Conservation (phyloP, 1,139 yeast genomes). For the Eremothecium coryli region DNA sequence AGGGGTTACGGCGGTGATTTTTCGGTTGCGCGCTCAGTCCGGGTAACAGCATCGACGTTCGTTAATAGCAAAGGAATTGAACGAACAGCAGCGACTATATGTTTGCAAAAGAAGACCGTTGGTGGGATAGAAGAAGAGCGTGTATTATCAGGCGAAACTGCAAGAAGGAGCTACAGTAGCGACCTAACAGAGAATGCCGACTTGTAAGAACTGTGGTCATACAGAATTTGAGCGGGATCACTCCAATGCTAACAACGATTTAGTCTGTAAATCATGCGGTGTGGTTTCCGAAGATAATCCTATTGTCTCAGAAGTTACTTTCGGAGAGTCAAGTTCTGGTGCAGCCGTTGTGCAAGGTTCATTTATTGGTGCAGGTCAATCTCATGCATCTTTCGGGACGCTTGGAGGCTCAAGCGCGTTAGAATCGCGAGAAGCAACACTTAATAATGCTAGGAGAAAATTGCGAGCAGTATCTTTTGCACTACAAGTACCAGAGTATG, state of each 20-base stretch:
- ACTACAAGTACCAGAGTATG: constrained; percentile 69
- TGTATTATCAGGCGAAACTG: too few relatives aligned
- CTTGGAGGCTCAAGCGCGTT: constrained; percentile 58
- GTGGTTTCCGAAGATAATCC: constrained; percentile 84
- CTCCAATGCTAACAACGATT: constrained; percentile 59
- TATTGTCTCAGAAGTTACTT: constrained; percentile 89
- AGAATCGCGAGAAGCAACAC: constrained; percentile 82
- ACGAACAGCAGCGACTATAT: too few relatives aligned
- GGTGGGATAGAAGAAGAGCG: too few relatives aligned
- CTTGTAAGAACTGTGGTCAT: constrained; percentile 40
- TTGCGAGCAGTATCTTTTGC: constrained; percentile 74
- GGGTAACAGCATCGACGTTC: too few relatives aligned
- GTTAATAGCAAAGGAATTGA: too few relatives aligned
- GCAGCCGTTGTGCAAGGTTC: constrained; percentile 96
- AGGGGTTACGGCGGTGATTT: too few relatives aligned
- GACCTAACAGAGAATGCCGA: constrained; percentile 16
- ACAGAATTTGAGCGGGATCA: constrained; percentile 41
- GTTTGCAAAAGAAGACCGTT: too few relatives aligned
- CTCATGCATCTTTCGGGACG: constrained; percentile 51
- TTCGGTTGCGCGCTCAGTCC: too few relatives aligned
- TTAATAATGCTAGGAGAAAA: constrained; percentile 69
- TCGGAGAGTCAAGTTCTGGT: constrained; percentile 85
- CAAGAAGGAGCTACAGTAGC: too few relatives aligned
- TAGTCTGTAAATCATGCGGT: constrained; percentile 78
- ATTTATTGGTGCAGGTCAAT: constrained; percentile 81